phyloP scores from a whole-genome alignment of 2,329 filamentous ascomycete species.

The Cladosporium sp. region DNA sequence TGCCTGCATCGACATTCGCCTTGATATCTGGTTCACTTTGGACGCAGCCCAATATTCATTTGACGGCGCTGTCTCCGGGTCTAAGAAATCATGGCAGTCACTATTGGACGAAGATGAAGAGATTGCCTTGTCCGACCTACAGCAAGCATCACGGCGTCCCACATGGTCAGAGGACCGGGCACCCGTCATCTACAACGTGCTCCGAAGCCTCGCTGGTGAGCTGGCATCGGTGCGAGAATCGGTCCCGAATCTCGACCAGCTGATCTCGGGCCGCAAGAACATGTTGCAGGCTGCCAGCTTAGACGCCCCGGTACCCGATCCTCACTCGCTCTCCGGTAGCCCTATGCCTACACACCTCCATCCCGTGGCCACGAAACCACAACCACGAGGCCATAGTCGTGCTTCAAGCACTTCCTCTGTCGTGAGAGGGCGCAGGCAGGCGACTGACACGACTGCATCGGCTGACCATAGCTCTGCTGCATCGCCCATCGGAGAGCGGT shows the following conservation, averaged over 20 bases:
- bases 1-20: slow-evolving; percentile 75
- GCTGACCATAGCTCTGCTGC: slow-evolving; percentile 14
- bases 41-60: slow-evolving; percentile 20
- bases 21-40: slow-evolving; percentile 85
- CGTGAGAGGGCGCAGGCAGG: slow-evolving; percentile 17
- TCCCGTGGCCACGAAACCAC: not conserved
- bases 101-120: slow-evolving; percentile 34
- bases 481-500: slow-evolving; percentile 8
- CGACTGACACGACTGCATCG: slow-evolving; percentile 14
- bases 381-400: slow-evolving; percentile 17
- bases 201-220: slow-evolving; percentile 41
- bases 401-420: slow-evolving; percentile 21
- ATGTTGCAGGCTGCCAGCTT: slow-evolving; percentile 47
- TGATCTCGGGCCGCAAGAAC: slow-evolving; percentile 46
- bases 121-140: slow-evolving; percentile 19
- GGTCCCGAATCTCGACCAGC: slow-evolving; percentile 45
- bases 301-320: slow-evolving; percentile 25
- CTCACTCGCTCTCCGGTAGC: slow-evolving; percentile 20
- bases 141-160: slow-evolving; percentile 33
- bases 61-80: slow-evolving; percentile 33
- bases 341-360: slow-evolving; percentile 13
- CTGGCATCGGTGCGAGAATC: slow-evolving; percentile 40
- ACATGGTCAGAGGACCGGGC: slow-evolving; percentile 31
- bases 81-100: slow-evolving; percentile 22
- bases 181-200: slow-evolving; percentile 39